Evolutionary conservation across 352 stramenopile species (phyloP).

Genomic region (Phytopythium vexans): DNA sequence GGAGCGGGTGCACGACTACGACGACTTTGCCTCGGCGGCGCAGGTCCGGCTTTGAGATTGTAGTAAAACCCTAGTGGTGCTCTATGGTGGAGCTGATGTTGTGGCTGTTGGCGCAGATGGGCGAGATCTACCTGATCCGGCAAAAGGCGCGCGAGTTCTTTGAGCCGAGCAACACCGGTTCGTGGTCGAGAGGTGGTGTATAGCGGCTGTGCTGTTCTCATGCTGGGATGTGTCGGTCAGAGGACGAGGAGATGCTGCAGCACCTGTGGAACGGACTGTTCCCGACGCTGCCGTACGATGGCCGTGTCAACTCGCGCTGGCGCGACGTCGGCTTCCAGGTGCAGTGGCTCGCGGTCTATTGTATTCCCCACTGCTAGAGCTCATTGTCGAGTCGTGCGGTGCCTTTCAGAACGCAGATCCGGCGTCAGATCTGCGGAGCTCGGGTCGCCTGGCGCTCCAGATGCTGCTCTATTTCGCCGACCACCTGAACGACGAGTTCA

Average conservation of each 20-base stretch:
- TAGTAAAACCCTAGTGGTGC: background rate
- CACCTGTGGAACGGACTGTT: slow-evolving; percentile 67
- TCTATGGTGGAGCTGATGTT: background rate
- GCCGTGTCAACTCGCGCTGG: slow-evolving; percentile 58
- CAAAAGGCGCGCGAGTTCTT: slow-evolving; percentile 59
- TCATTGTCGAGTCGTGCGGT: background rate
- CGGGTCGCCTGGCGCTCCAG: slow-evolving; percentile 48
- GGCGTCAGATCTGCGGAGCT: slow-evolving; percentile 55
- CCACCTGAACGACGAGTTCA: slow-evolving; percentile 67
- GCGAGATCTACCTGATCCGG: slow-evolving; percentile 55
- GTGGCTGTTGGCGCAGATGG: slow-evolving; percentile 23
- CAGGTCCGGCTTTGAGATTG: slow-evolving; percentile 21
- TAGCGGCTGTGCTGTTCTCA: background rate
- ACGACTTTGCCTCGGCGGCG: slow-evolving; percentile 58
- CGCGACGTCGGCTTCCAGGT: slow-evolving; percentile 69
- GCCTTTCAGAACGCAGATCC: slow-evolving; percentile 54
- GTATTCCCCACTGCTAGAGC: background rate
- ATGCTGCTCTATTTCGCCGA: slow-evolving; percentile 73
- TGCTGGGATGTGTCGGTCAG: slow-evolving; percentile 14
- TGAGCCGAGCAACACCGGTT: slow-evolving; percentile 37
- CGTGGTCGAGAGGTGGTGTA: background rate
- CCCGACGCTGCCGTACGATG: slow-evolving; percentile 60
- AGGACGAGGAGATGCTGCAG: slow-evolving; percentile 59
- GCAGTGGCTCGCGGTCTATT: background rate
- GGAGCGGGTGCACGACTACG: slow-evolving; percentile 51